Evolutionary conservation across 306 rosid genomes (phyloP), one percentile per base, ranked within the genome.

Genomic region (Malus sieversii): DNA sequence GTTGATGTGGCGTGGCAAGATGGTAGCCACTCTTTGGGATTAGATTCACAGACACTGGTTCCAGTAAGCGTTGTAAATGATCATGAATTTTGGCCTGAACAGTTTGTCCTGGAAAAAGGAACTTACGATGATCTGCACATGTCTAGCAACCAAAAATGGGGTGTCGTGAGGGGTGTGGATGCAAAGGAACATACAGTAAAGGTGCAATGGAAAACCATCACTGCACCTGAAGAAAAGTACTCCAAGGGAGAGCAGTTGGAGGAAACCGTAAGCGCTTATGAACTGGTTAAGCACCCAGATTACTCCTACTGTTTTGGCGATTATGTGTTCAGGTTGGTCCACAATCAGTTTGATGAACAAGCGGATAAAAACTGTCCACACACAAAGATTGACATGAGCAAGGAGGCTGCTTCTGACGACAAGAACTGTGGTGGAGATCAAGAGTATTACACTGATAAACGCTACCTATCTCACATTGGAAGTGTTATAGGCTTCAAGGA

Each of bases 51-150:
- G 58, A 81, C 78, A 64, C 68, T 96, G 75, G 65, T 84, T 76
- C 99, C 97, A 8, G 92, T 85, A 51, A 89, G 81, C 78, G 93
- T 78, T 55, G 81, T 88, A 57, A 88, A 92, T 85, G 86, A 85
- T 40, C 90, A 89, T 76, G 99, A 96, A 61, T 96, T 96, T 82
- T 96, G 91, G 90, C 99, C 99, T 77, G 87, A 89, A 68, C 98
- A 96, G 85, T 88, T 89, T 80, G 98, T 96, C 55, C 74, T 82
- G 78, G 98, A 90, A 84, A 90, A 89, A 79, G 89, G 89, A 52
- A 81, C 89, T 79, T 86, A 81, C 72, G 93, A 95, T 84, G 93
- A 89, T 85, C 87, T 81, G 58, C 81, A 71, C 65, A 75, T 83
- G 73, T 51, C 84, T 75, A 82, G 80, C 76, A 82, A 82, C 68